These are phyloP conservation scores for Mycocalia duriaeana DNA, from an alignment of 1,284 basidiomycete genomes.

Conservation along the genomic window DNA sequence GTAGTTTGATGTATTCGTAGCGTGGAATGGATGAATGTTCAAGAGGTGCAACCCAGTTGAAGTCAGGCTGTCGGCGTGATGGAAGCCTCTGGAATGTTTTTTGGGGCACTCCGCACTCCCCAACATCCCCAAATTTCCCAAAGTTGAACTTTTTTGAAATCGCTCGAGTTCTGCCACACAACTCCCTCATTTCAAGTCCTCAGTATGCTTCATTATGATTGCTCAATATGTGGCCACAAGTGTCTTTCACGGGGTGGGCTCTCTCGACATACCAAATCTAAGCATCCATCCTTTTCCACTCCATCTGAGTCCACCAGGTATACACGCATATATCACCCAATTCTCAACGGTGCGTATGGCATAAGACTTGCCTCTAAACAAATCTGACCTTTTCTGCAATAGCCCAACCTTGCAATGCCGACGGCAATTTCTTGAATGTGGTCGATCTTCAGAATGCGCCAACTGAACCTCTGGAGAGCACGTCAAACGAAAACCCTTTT, in stretches of 20 bases:
- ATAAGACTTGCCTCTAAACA: not conserved
- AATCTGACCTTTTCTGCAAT: not conserved
- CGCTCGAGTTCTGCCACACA: not conserved
- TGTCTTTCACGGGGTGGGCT: slow-evolving; percentile 4
- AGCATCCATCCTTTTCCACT: not conserved
- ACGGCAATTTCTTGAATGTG: slow-evolving; percentile 6
- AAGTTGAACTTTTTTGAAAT: not conserved
- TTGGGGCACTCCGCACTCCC: not conserved
- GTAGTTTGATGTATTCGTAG: not conserved
- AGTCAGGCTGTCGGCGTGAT: not conserved
- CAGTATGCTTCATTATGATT: slow-evolving; percentile 2
- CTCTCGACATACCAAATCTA: slow-evolving; percentile 3
- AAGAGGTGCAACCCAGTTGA: not conserved
- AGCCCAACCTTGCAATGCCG: slow-evolving; percentile 7
- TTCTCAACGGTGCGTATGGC: not conserved
- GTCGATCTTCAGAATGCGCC: not conserved
- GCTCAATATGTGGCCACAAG: slow-evolving; percentile 3
- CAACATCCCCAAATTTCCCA: not conserved
- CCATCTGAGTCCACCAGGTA: not conserved
- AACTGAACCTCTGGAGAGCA: slow-evolving; percentile 1
- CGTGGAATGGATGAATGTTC: not conserved
- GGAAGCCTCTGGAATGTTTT: not conserved
- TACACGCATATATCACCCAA: not conserved
- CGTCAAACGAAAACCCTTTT: slow-evolving; percentile 7
- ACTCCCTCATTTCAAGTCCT: not conserved